Conservation (phyloP, 768 basidiomycete genomes). For the Agaricus sinodeliciosus region DNA sequence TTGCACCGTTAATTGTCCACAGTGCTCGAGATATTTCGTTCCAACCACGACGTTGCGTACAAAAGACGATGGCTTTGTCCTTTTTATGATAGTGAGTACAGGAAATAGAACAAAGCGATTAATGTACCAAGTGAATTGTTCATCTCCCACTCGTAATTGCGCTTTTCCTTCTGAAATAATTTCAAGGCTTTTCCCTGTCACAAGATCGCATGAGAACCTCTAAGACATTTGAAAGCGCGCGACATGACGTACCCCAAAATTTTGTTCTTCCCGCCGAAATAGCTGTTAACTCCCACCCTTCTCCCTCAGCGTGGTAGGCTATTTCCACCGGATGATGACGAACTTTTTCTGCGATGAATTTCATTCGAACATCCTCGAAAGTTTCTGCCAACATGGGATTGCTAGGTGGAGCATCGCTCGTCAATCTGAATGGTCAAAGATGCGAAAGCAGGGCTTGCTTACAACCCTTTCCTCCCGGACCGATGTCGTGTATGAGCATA, state of each 20-base stretch:
- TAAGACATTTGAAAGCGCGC: conserved; percentile 4
- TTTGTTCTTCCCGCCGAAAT: conserved; percentile 83
- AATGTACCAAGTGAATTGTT: conserved; percentile 59
- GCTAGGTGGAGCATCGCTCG: conserved; percentile 30
- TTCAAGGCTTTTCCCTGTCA: conserved; percentile 80
- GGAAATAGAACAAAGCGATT: neutral
- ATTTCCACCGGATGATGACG: conserved; percentile 79
- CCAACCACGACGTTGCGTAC: conserved; percentile 88
- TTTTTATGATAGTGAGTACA: conserved; percentile 19
- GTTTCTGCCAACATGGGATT: conserved; percentile 89
- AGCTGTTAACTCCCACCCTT: conserved; percentile 67
- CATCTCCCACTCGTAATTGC: conserved; percentile 57
- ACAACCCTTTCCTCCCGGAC: conserved; percentile 86
- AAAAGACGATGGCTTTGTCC: conserved; percentile 86
- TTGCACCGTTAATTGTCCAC: conserved; percentile 70
- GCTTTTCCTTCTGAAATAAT: conserved; percentile 75
- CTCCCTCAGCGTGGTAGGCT: conserved; percentile 80
- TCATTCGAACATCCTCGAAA: conserved; percentile 76
- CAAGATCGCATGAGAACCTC: conserved; percentile 8
- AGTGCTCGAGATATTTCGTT: conserved; percentile 85
- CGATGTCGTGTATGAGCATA: conserved; percentile 80
- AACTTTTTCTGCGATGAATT: conserved; percentile 84
- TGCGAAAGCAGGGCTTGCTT: conserved; percentile 24
- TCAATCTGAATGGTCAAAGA: neutral
- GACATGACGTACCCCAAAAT: conserved; percentile 69